Conservation (phyloP, 2,329 filamentous ascomycete species). For the Tolypocladium amazonense region DNA sequence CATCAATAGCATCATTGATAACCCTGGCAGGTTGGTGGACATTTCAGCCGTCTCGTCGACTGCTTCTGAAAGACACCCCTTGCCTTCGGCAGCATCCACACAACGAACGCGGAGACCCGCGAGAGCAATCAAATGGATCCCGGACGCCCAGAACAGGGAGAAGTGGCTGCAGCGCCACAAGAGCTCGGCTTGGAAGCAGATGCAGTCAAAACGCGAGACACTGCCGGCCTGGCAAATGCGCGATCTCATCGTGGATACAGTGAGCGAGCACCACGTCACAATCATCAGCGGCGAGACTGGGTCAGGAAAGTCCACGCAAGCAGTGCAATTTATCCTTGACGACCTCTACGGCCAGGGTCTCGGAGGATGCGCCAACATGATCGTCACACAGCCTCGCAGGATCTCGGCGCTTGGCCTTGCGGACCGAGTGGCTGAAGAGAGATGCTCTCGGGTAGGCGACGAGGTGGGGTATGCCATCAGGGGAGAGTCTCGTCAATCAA, state of each 20-base stretch:
- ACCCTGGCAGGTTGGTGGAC: conserved; percentile 73
- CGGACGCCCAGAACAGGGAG: conserved; percentile 48
- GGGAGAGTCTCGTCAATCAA: conserved; percentile 70
- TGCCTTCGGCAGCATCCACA: conserved; percentile 13
- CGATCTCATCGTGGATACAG: conserved; percentile 64
- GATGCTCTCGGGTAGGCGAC: conserved; percentile 69
- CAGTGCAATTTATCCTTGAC: conserved; percentile 90
- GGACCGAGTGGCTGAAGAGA: conserved; percentile 87
- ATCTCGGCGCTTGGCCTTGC: conserved; percentile 92
- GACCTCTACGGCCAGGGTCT: conserved; percentile 70
- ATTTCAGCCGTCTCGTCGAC: conserved; percentile 70
- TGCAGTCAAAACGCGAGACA: conserved; percentile 60
- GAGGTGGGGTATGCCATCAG: conserved; percentile 90
- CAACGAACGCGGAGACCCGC: conserved; percentile 34
- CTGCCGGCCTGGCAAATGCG: conserved; percentile 83
- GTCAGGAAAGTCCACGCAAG: conserved; percentile 93
- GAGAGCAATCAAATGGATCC: conserved; percentile 52
- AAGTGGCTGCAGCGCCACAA: conserved; percentile 62
- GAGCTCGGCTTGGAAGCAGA: conserved; percentile 56
- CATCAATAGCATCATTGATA: conserved; percentile 70
- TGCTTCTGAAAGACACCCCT: conserved; percentile 40
- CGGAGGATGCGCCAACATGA: conserved; percentile 73
- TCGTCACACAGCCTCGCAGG: conserved; percentile 89
- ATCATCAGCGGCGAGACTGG: conserved; percentile 97
- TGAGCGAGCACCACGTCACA: conserved; percentile 72